phyloP scores from a whole-genome alignment of 164 flowering plant species.

The Akebia trifoliata region DNA sequence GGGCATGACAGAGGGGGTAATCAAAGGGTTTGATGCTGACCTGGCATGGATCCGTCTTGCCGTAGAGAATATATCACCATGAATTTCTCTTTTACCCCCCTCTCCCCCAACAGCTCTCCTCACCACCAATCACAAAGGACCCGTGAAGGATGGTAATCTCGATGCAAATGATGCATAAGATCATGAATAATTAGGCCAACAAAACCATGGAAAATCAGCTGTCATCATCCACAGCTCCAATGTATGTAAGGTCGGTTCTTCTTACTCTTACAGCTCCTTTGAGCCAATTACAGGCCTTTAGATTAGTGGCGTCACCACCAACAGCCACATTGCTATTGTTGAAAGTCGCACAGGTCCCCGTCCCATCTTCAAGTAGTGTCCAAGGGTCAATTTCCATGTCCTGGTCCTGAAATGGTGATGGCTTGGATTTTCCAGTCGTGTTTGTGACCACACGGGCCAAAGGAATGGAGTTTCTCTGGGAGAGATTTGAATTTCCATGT shows the following conservation, averaged over 20 bases:
- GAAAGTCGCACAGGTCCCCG: constrained; percentile 57
- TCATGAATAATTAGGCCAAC: constrained; percentile 10
- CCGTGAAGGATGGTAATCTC: too few species aligned
- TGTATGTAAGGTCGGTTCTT: constrained; percentile 82
- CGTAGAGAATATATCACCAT: constrained; percentile 8
- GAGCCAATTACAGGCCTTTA: constrained; percentile 80
- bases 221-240: constrained; percentile 90
- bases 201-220: constrained; percentile 45
- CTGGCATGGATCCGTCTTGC: neutral
- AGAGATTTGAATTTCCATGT: constrained; percentile 23
- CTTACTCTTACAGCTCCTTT: constrained; percentile 90
- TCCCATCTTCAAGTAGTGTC: constrained; percentile 89
- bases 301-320: constrained; percentile 51
- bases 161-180: constrained; percentile 9
- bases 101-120: constrained; percentile 19
- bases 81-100: too few species aligned
- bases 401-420: constrained; percentile 36
- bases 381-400: constrained; percentile 87
- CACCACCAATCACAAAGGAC: too few species aligned
- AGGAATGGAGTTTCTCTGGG: constrained; percentile 33
- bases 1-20: constrained; percentile 12
- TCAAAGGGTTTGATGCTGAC: constrained; percentile 30
- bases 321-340: constrained; percentile 39
- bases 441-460: constrained; percentile 30
- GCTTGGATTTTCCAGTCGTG: constrained; percentile 47